A percentile compares a stretch with the other conserved stretches of the same genome.
Conservation (phyloP, 768 basidiomycete genomes). For the Boletus rubescentipes region DNA sequence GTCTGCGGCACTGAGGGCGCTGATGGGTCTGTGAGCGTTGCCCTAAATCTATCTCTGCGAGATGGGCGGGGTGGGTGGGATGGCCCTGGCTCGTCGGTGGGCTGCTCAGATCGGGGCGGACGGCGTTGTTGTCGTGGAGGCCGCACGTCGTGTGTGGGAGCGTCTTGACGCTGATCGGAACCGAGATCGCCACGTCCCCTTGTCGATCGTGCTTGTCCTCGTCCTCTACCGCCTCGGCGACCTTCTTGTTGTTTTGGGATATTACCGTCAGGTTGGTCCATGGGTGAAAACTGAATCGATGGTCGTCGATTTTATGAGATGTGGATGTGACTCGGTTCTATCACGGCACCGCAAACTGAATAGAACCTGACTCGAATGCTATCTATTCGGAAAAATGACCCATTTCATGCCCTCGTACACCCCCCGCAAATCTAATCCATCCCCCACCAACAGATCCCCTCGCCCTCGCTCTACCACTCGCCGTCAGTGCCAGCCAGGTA, state of each 20-base stretch:
- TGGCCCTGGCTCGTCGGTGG: background rate
- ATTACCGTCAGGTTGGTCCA: constrained; percentile 9
- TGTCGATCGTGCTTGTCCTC: constrained; percentile 1
- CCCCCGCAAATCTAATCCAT: constrained; percentile 17
- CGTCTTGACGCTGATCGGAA: background rate
- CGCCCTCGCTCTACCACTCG: constrained; percentile 15
- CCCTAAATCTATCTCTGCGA: constrained; percentile 38
- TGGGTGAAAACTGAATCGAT: background rate
- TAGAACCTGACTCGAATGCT: constrained; percentile 16
- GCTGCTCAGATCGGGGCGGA: background rate
- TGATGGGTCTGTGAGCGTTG: constrained; percentile 32
- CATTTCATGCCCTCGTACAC: constrained; percentile 50
- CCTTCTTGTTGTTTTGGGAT: background rate
- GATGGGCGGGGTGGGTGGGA: constrained; percentile 13
- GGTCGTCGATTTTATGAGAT: background rate
- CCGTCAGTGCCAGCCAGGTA: constrained; percentile 10
- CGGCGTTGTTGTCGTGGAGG: background rate
- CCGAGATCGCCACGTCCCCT: background rate
- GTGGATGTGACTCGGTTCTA: constrained; percentile 2
- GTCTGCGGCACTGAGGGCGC: background rate
- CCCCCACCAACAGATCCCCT: constrained; percentile 19
- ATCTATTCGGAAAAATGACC: constrained; percentile 48
- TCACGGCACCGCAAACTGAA: background rate
- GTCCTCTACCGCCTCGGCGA: background rate
- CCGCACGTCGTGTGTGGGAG: background rate